Evolutionary conservation across 2,329 filamentous ascomycete genomes (phyloP), one percentile per base, ranked within the genome.

Genomic region (Madurella fahalii): DNA sequence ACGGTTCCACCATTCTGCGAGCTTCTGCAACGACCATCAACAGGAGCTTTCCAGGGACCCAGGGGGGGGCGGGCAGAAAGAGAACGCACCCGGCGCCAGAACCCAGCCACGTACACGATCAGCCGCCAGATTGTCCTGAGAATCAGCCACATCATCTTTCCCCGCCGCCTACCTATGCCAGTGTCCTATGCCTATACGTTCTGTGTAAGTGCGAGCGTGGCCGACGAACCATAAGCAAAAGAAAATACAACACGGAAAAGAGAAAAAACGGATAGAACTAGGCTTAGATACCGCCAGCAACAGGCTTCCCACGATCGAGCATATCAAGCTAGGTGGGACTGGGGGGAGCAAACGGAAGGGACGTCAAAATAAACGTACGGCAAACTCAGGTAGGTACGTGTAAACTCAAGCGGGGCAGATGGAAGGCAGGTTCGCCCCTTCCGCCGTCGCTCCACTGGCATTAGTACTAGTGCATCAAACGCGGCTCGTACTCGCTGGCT

Each of bases 1-100:
- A 59, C 79, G 78, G 53, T 73, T 80, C 75, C 85, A 86, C 84
- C 87, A 90, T 52, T 74, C 74, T 58, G 81, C 73, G 48, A 90
- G 72, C 75, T 83, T 86, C 89, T 93, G 72, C 74, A 82, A 86
- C 87, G 91, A 69, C 11, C 30, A 20, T 15, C 32, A 32, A 9
- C 12, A 40, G 43, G 2, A 42, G 12, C 16, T 25, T 25, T 25
- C 25, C 25, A n/a, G n/a, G n/a, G n/a, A n/a, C 25, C 25, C 3
- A 25, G 25, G 25, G 25, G 25, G 25, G 25, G 25, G 25, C 3
- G 25, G 25, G 7, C 25, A 25, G 25, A 13, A 37, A 45, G 40
- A 25, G 9, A 25, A 56, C 57, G 30, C 49, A 62, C 61, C n/a
- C 37, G 40, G 9, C 43, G 44, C 61, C 61, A 63, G 40, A 62